Conservation (phyloP, 495 filamentous ascomycete species). For the Penicillium coffeae region DNA sequence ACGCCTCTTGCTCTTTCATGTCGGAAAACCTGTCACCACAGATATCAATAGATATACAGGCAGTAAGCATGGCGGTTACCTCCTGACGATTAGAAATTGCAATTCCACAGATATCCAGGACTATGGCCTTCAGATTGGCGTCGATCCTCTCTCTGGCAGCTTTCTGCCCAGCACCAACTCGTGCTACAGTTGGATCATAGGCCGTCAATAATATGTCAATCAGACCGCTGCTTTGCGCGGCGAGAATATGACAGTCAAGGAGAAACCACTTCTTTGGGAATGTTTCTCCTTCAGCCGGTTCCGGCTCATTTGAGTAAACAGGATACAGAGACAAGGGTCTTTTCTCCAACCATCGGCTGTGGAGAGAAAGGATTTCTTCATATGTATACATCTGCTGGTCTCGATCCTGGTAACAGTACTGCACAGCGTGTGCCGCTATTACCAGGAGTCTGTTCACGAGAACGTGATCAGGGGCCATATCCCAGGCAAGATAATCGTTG, state of each 20-base stretch:
- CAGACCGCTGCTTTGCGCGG: conserved; percentile 31
- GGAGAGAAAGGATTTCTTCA: conserved; percentile 1
- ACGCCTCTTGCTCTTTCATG: conserved; percentile 13
- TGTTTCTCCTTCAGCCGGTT: conserved; percentile 8
- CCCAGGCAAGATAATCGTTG: conserved; percentile 15
- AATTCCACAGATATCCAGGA: conserved; percentile 23
- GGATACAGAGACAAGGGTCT: conserved; percentile 16
- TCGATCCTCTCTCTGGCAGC: conserved; percentile 8
- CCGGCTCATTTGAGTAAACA: conserved; percentile 9
- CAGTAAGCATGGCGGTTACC: conserved; percentile 19
- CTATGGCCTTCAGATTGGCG: conserved; percentile 12
- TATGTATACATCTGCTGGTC: background rate
- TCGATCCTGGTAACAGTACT: conserved; percentile 26
- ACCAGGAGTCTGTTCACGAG: conserved; percentile 26
- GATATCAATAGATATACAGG: conserved; percentile 21
- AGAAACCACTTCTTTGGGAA: conserved; percentile 36
- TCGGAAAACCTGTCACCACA: conserved; percentile 23
- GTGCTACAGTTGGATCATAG: conserved; percentile 31
- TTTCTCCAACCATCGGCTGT: conserved; percentile 2
- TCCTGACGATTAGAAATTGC: conserved; percentile 20
- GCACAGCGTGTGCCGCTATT: conserved; percentile 19
- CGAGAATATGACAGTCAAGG: conserved; percentile 28
- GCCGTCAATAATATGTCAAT: conserved; percentile 32
- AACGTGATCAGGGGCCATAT: conserved; percentile 20
- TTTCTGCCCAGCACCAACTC: conserved; percentile 21